Conservation (phyloP, 2,329 filamentous ascomycete species). For the Macrophomina pseudophaseolina region DNA sequence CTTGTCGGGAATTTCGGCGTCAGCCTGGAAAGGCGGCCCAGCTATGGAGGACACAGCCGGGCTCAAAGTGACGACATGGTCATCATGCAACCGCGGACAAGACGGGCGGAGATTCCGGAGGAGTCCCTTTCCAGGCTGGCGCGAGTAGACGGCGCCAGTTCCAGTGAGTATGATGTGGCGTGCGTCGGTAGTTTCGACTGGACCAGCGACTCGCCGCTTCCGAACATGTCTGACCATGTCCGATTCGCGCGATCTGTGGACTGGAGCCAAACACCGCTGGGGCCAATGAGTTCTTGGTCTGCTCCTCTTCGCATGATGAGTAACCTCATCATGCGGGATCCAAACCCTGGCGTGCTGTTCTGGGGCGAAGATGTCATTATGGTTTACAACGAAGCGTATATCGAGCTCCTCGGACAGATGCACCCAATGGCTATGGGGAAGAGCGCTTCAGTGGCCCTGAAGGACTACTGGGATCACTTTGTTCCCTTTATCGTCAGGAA, state of each 20-base stretch:
- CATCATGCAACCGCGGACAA: neutral
- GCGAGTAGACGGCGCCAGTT: neutral
- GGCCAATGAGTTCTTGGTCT: constrained; percentile 56
- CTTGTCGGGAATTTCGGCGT: neutral
- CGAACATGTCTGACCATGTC: constrained; percentile 36
- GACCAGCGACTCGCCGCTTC: constrained; percentile 23
- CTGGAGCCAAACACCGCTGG: constrained; percentile 56
- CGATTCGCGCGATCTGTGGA: constrained; percentile 50
- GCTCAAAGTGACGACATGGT: constrained; percentile 4
- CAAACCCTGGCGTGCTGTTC: constrained; percentile 47
- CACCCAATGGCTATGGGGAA: constrained; percentile 64
- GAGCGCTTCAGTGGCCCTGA: constrained; percentile 65
- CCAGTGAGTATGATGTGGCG: neutral
- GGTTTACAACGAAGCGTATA: constrained; percentile 46
- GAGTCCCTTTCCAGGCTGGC: neutral
- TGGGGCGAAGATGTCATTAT: constrained; percentile 45
- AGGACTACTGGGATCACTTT: constrained; percentile 64
- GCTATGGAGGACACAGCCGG: neutral
- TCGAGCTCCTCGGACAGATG: constrained; percentile 35
- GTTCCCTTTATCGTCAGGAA: constrained; percentile 34
- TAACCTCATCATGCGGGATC: constrained; percentile 40
- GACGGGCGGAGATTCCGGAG: neutral
- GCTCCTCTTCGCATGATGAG: constrained; percentile 50
- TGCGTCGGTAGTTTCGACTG: constrained; percentile 44
- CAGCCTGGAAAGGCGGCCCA: neutral